Conservation (phyloP, 495 filamentous ascomycete genomes). For the Aspergillus egyptiacus region DNA sequence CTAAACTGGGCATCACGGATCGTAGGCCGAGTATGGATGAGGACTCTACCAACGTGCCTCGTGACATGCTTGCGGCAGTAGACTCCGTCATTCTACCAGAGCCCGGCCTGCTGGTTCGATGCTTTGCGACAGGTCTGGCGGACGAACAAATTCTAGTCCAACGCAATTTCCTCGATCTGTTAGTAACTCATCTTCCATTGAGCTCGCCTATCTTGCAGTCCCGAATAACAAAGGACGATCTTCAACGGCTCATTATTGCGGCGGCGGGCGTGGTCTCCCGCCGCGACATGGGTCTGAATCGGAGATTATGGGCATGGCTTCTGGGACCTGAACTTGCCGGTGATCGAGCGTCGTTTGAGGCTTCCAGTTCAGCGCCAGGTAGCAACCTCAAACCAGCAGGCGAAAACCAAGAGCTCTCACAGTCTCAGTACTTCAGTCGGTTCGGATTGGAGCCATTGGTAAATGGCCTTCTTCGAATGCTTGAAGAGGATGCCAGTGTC, state of each 20-base stretch:
- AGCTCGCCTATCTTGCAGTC: conserved; percentile 75
- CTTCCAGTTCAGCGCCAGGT: conserved; percentile 42
- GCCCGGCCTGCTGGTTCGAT: conserved; percentile 81
- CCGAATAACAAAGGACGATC: conserved; percentile 61
- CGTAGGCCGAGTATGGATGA: conserved; percentile 30
- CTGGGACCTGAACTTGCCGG: conserved; percentile 69
- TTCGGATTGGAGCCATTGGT: conserved; percentile 70
- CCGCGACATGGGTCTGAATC: conserved; percentile 93
- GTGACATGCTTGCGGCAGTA: conserved; percentile 42
- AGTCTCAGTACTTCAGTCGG: conserved; percentile 67
- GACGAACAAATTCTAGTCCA: conserved; percentile 91
- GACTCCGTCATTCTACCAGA: conserved; percentile 85
- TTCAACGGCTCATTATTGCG: conserved; percentile 73
- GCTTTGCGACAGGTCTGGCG: conserved; percentile 81
- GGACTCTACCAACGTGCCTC: conserved; percentile 18
- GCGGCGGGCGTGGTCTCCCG: conserved; percentile 79
- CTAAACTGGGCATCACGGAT: conserved; percentile 53
- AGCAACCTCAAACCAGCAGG: conserved; percentile 40
- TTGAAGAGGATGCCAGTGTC: conserved; percentile 48
- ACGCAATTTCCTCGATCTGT: conserved; percentile 84
- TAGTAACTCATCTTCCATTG: conserved; percentile 88
- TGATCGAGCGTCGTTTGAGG: conserved; percentile 41
- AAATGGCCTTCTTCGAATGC: conserved; percentile 69
- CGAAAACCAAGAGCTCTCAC: conserved; percentile 37
- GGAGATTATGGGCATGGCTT: conserved; percentile 94